Evolutionary conservation across 257 asterid species (phyloP).

Genomic region (Striga asiatica): DNA sequence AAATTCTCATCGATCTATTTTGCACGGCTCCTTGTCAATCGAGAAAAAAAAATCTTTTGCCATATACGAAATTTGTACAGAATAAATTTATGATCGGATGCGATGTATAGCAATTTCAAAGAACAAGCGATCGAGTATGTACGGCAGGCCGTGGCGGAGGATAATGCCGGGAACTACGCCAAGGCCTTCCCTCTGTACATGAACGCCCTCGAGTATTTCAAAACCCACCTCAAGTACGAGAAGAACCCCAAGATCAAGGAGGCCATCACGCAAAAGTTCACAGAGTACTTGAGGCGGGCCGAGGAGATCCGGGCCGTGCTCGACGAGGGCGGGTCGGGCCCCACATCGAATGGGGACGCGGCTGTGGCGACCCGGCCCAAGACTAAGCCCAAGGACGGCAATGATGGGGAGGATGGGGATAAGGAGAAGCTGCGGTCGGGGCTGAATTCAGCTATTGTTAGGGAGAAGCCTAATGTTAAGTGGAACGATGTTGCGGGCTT

Average conservation of each 20-base stretch:
- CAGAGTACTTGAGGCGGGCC: conserved; percentile 90
- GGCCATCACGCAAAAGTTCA: conserved; percentile 90
- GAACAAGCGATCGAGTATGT: conserved; percentile 96
- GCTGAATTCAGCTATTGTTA: conserved; percentile 75
- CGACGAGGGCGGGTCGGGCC: conserved; percentile 85
- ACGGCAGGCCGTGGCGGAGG: conserved; percentile 87
- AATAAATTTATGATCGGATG: conserved; percentile 19
- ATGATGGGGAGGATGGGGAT: conserved; percentile 87
- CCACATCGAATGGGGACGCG: conserved; percentile 67
- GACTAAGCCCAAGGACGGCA: conserved; percentile 78
- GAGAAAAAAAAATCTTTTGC: neutral
- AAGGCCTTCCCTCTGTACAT: conserved; percentile 86
- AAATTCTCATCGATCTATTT: neutral
- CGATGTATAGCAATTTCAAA: conserved; percentile 93
- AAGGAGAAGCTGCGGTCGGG: conserved; percentile 84
- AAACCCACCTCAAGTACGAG: conserved; percentile 88
- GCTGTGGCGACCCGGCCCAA: conserved; percentile 82
- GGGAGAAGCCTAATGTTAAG: conserved; percentile 95
- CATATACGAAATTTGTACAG: neutral
- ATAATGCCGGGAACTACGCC: conserved; percentile 85
- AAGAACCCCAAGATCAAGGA: conserved; percentile 95
- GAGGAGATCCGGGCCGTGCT: conserved; percentile 95
- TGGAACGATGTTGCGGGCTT: conserved; percentile 98
- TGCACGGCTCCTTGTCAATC: neutral
- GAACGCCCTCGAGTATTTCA: conserved; percentile 95